These are phyloP conservation scores for Prunus fruticosa DNA, from an alignment of 306 rosid species.

Conservation along the genomic window DNA sequence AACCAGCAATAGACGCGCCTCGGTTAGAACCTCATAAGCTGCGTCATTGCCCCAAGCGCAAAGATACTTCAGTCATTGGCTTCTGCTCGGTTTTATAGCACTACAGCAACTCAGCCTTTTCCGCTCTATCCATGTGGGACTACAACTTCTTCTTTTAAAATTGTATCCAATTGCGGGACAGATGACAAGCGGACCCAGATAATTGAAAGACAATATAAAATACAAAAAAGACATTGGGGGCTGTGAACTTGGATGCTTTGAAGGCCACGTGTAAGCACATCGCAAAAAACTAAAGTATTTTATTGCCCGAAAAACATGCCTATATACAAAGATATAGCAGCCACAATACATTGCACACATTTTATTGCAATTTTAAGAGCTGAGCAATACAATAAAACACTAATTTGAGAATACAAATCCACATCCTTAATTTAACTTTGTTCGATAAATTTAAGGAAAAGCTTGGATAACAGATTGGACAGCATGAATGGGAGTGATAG, in stretches of 20 bases:
- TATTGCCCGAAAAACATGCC: neutral
- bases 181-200: neutral
- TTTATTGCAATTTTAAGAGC: no score
- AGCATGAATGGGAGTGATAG: constrained; percentile 32
- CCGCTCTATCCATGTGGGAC: constrained; percentile 4
- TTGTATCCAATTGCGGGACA: neutral
- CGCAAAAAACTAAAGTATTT: neutral
- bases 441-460: constrained; percentile 20
- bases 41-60: constrained; percentile 34
- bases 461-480: constrained; percentile 47
- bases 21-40: constrained; percentile 28
- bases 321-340: no score
- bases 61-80: fast-evolving
- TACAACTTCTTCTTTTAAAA: neutral
- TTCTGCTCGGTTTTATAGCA: neutral
- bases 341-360: neutral
- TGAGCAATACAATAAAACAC: no score
- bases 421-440: neutral
- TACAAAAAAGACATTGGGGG: no score
- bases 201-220: no score
- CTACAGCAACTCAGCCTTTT: neutral
- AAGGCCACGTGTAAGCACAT: no score
- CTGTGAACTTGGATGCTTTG: no score
- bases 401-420: neutral
- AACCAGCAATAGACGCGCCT: constrained; percentile 23